Conservation (phyloP, 2,329 filamentous ascomycete species). For the Sordariomycetes sp. region DNA sequence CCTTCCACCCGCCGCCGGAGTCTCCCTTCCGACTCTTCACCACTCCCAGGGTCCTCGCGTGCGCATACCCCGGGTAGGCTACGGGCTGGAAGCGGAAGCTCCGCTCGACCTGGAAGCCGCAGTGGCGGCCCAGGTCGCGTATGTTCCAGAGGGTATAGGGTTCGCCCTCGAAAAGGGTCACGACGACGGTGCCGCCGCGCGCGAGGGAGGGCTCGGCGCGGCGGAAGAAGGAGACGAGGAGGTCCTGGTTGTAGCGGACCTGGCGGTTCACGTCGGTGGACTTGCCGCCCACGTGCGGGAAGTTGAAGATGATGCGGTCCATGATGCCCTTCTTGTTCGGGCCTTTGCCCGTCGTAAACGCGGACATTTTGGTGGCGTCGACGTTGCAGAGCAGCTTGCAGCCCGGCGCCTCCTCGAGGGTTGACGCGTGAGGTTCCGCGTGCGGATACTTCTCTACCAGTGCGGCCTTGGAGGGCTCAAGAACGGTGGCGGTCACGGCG, state of each 20-base stretch:
- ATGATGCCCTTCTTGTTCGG: constrained; percentile 15
- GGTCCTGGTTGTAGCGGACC: constrained; percentile 80
- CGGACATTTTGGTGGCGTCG: constrained; percentile 54
- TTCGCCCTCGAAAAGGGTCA: constrained; percentile 86
- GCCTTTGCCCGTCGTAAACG: constrained; percentile 20
- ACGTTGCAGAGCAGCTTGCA: constrained; percentile 46
- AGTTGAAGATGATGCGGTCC: constrained; percentile 87
- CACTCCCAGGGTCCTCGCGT: constrained; percentile 63
- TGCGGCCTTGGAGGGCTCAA: constrained; percentile 44
- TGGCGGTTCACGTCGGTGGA: constrained; percentile 90
- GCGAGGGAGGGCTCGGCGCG: constrained; percentile 33
- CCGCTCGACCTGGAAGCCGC: constrained; percentile 56
- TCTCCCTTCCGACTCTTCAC: constrained; percentile 36
- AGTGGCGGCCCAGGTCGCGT: constrained; percentile 71
- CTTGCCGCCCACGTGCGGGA: constrained; percentile 89
- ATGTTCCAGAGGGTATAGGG: constrained; percentile 97
- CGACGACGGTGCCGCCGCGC: constrained; percentile 53
- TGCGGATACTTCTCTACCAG: constrained; percentile 68
- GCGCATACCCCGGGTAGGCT: constrained; percentile 63
- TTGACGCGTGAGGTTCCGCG: constrained; percentile 45
- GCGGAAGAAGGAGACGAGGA: constrained; percentile 60
- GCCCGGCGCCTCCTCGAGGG: constrained; percentile 24
- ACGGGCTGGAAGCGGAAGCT: constrained; percentile 59
- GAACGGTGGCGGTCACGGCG: constrained; percentile 58
- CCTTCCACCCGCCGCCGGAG: constrained; percentile 30